A percentile compares a stretch with the other conserved stretches of the same genome.
phyloP scores from a whole-genome alignment of 2,329 filamentous ascomycete genomes.

The Colletotrichum eremochloae region DNA sequence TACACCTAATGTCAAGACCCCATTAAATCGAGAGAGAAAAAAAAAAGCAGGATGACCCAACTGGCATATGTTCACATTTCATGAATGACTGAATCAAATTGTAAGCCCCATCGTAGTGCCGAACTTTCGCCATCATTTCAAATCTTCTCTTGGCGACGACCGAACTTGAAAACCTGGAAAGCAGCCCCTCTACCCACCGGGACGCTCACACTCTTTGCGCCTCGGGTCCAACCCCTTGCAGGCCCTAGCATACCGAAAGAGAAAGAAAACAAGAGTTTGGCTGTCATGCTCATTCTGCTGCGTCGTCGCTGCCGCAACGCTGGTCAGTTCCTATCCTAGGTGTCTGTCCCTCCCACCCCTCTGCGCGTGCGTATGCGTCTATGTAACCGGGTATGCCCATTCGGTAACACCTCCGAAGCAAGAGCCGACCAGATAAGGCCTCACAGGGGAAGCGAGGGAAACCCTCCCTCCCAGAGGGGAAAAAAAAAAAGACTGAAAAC shows the following conservation, averaged over 20 bases:
- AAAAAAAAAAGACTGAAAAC: too few species aligned
- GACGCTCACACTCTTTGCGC: background rate
- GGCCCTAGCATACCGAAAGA: background rate
- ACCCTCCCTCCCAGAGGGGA: too few species aligned
- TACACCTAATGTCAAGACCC: conserved; percentile 38
- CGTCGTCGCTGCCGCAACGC: background rate
- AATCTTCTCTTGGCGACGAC: background rate
- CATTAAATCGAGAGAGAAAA: background rate
- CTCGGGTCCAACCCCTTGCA: background rate
- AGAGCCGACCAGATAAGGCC: background rate
- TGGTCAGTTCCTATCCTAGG: background rate
- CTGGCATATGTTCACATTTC: background rate
- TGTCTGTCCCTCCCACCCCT: background rate
- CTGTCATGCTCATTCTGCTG: background rate
- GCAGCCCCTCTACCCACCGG: background rate
- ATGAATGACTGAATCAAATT: background rate
- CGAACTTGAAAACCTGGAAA: background rate
- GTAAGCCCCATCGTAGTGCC: background rate
- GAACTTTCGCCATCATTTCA: background rate
- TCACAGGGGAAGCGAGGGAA: background rate
- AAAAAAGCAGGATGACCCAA: background rate
- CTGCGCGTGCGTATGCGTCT: background rate
- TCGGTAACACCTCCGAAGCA: conserved; percentile 1
- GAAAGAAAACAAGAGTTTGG: background rate
- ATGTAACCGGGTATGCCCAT: background rate